A percentile compares a stretch with the other conserved stretches of the same genome.
These are phyloP conservation scores for Whalleya microplaca DNA, from an alignment of 2,329 filamentous ascomycete species.

Conservation along the genomic window DNA sequence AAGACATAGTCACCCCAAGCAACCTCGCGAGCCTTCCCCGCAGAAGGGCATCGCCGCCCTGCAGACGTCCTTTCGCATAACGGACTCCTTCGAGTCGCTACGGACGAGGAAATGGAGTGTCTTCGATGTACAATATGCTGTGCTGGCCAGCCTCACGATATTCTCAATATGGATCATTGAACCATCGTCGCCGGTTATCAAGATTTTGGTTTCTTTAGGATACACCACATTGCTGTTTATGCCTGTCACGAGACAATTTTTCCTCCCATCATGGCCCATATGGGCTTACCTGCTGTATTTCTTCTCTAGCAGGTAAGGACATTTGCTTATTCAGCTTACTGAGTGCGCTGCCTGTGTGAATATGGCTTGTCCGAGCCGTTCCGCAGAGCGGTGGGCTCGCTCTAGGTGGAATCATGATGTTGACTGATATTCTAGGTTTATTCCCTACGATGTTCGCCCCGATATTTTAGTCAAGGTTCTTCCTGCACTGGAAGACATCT, in stretches of 20 bases:
- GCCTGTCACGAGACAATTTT: constrained; percentile 87
- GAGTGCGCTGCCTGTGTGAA: background rate
- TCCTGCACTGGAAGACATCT: constrained; percentile 91
- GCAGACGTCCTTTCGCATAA: constrained; percentile 80
- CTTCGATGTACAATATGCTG: constrained; percentile 83
- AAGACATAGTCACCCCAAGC: constrained; percentile 18
- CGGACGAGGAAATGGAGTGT: constrained; percentile 78
- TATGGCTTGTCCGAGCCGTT: background rate
- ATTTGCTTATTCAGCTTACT: constrained; percentile 21
- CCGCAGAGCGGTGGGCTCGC: background rate
- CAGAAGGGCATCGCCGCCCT: constrained; percentile 61
- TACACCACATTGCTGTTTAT: constrained; percentile 74
- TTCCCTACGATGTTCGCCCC: constrained; percentile 84
- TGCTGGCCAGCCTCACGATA: constrained; percentile 73
- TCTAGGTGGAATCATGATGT: background rate
- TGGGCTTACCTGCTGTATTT: constrained; percentile 89
- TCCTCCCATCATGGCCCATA: constrained; percentile 83
- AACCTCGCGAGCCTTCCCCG: constrained; percentile 13
- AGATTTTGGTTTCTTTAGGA: constrained; percentile 71
- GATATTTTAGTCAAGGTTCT: constrained; percentile 96
- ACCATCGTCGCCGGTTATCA: constrained; percentile 77
- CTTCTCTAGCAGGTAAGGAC: constrained; percentile 85
- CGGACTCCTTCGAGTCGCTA: constrained; percentile 75
- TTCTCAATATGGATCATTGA: constrained; percentile 81
- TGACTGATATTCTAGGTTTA: constrained; percentile 66